Evolutionary conservation across 345 rosid genomes (phyloP).

Genomic region (Sonneratia alba): DNA sequence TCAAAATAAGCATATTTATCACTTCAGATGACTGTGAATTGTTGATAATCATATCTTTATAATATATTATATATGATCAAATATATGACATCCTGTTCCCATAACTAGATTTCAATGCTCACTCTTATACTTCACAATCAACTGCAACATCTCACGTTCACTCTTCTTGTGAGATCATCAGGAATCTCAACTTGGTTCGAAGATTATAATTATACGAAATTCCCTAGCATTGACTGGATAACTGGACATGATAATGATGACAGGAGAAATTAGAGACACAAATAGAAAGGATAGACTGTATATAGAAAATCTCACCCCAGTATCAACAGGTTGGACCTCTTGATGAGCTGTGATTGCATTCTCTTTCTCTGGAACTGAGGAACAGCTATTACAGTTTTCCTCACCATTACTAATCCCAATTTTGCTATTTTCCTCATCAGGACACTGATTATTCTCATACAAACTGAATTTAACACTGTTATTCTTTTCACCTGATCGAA

Average conservation of each 20-base stretch:
- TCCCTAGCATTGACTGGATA: background rate
- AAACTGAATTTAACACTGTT: background rate
- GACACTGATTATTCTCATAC: background rate
- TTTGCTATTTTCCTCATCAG: background rate
- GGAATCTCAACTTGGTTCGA: background rate
- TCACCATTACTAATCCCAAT: background rate
- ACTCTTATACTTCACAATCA: background rate
- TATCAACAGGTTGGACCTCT: constrained; percentile 30
- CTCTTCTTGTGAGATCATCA: background rate
- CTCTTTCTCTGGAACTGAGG: constrained; percentile 13
- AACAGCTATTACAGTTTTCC: constrained; percentile 9
- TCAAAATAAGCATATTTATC: background rate
- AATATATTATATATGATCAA: too few species aligned
- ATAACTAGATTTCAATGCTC: background rate
- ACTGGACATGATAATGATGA: background rate
- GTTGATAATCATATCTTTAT: too few species aligned
- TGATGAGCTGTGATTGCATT: constrained; percentile 14
- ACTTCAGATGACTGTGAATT: background rate
- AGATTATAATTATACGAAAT: background rate
- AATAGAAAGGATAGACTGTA: background rate
- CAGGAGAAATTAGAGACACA: background rate
- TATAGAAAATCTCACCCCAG: constrained; percentile 23
- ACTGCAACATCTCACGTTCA: background rate
- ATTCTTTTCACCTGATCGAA: background rate
- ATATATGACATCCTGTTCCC: too few species aligned